Evolutionary conservation across 208 protist genomes (phyloP), one percentile per base, ranked within the genome.

Genomic region (Leishmania turanica): DNA sequence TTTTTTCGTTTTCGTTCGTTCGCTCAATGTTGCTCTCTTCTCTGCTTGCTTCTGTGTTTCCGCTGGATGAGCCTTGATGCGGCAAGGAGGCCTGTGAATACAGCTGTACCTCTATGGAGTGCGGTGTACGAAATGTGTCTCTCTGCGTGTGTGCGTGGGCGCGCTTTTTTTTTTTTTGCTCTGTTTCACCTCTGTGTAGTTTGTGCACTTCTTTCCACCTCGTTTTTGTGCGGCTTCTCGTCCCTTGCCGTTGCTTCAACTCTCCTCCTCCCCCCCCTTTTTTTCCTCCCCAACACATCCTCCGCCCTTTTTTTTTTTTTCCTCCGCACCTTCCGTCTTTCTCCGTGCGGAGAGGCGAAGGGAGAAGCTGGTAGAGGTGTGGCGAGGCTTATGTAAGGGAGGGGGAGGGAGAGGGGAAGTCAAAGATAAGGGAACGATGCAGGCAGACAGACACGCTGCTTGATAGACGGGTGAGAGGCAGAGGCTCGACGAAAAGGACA

Each of bases 151-250:
- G 74, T 66, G 54, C 49, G 54, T 66, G 31, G 47, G 47, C n/a
- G 1, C 64, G 8, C 70, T 62, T 82, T 54, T 42, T 54, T 42
- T 31, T 78, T 53, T n/a, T n/a, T n/a, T n/a, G n/a, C n/a, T 65
- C 49, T 51, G 15, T 76, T 82, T 79, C 40, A 42, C 34, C 21
- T 11, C 66, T 49, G 6, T 5, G 58, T 83, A 49, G 68, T 64
- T 71, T 84, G 13, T 11, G 45, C 6, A 49, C 45, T 49, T 49
- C 8, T 49, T 49, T 49, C 8, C 9, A 49, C 45, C 45, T 49
- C 45, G 45, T 49, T 11, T 49, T 49, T 49, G 45, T 49, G 45
- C 45, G 8, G 8, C 9, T 8, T 1, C 45, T 49, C 8, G 45
- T 11, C 45, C 45, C 45, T 49, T 49, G 75, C 68, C 77, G 5